Evolutionary conservation across 345 rosid genomes (phyloP).

Genomic region (Gossypium ekmanianum): DNA sequence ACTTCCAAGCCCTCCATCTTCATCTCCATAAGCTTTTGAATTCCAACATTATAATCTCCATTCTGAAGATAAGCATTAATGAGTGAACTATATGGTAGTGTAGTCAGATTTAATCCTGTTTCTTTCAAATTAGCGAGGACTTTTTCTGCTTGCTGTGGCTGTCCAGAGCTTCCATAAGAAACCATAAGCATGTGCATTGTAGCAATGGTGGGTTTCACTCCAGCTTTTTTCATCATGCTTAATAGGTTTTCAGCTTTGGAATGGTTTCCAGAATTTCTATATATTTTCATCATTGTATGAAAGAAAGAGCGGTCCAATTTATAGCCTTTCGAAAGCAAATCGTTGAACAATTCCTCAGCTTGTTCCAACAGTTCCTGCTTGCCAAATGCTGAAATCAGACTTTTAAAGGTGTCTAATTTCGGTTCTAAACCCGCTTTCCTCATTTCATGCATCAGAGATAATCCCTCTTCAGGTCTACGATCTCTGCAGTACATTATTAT

Average conservation of each 20-base stretch:
- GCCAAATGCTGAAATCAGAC: conserved; percentile 87
- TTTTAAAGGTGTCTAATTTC: conserved; percentile 79
- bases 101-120: conserved; percentile 54
- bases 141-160: conserved; percentile 83
- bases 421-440: conserved; percentile 64
- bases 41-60: conserved; percentile 63
- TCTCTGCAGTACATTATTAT: conserved; percentile 89
- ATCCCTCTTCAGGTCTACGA: conserved; percentile 80
- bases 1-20: conserved; percentile 68
- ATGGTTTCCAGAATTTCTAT: conserved; percentile 63
- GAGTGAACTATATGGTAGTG: conserved; percentile 78
- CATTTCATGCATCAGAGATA: conserved; percentile 75
- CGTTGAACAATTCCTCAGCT: conserved; percentile 80
- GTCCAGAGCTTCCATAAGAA: conserved; percentile 82
- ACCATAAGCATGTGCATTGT: conserved; percentile 98
- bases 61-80: conserved; percentile 82
- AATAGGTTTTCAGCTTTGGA: conserved; percentile 69
- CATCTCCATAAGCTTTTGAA: conserved; percentile 73
- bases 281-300: conserved; percentile 91
- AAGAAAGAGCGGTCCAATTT: conserved; percentile 88
- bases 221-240: conserved; percentile 69
- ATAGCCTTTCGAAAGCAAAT: conserved; percentile 52
- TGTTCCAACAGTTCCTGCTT: conserved; percentile 61
- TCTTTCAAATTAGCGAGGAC: conserved; percentile 69
- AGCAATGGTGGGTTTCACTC: conserved; percentile 72